phyloP scores from a whole-genome alignment of 169 alveolate genomes.

The Eimeria zaria region DNA sequence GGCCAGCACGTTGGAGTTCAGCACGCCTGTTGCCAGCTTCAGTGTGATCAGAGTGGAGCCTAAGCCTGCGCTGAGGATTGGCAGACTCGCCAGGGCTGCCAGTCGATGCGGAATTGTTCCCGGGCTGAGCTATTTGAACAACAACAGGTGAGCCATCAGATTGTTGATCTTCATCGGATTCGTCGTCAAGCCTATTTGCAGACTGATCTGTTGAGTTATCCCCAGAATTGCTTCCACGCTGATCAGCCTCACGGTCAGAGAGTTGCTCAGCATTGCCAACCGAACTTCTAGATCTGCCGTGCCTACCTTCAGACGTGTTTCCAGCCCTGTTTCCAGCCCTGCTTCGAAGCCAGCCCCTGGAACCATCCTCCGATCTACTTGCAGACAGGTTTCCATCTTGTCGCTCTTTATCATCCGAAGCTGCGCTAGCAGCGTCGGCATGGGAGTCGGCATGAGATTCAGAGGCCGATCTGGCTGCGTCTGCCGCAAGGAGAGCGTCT shows the following conservation, averaged over 20 bases:
- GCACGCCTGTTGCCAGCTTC: neutral
- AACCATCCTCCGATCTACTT: neutral
- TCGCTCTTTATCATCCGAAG: neutral
- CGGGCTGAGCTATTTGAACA: conserved; percentile 5
- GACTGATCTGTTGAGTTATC: neutral
- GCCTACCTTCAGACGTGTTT: neutral
- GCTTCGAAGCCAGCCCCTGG: neutral
- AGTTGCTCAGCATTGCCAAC: neutral
- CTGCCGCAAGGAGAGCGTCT: conserved; percentile 27
- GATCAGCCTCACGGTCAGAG: too few relatives aligned
- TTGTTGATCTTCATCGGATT: neutral
- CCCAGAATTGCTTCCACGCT: neutral
- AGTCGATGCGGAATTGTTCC: neutral
- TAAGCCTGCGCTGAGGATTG: neutral
- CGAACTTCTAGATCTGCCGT: neutral
- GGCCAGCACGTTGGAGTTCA: neutral
- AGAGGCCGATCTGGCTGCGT: conserved; percentile 16
- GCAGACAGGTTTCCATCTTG: neutral
- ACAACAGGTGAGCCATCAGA: neutral
- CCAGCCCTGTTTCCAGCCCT: neutral
- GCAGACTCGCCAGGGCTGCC: neutral
- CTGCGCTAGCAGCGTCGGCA: neutral
- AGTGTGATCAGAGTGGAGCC: neutral
- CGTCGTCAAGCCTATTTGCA: neutral
- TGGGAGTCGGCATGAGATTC: neutral